Evolutionary conservation across 2,329 filamentous ascomycete species (phyloP), one percentile per base, ranked within the genome.

Genomic region (Nemania diffusa): DNA sequence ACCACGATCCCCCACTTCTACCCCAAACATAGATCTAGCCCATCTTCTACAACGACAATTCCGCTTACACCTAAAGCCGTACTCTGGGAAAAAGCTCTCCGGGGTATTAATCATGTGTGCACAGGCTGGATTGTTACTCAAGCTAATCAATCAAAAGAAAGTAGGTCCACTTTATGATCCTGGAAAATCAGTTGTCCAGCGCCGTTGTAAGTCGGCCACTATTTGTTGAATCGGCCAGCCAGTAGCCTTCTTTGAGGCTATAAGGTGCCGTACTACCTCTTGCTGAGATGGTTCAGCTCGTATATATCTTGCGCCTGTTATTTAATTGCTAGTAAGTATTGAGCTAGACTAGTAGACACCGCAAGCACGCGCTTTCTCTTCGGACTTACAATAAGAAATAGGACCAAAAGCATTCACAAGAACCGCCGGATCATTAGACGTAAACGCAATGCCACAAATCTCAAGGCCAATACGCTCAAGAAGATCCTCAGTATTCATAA

Each of bases 331-430:
- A 17, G 20, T 66, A 7, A 66, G 34, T 22, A 76, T 15, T 17
- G 1, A 1, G 20, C 1, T n/a, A 5, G 3, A 5, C 13, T 17
- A 27, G 5, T 48, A 29, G 22, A 26, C 13, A 50, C 42, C 9
- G 5, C 22, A 48, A 52, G 29, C 46, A 26, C 5, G 11, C 37
- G 44, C 22, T 32, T 42, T 9, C 5, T 26, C 29, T 26, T 9
- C 9, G 3, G 7, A 75, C 79, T 73, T 70, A 83, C 83, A 84
- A 58, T 80, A 84, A 1, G 80, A 76, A 29, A 84, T 83, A 15
- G 83, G 83, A 0, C 83, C 83, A 69, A 85, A 85, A 2, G 81
- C 77, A 65, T 85, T 85, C 3, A 85, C 81, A 5, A 83, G 73
- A 1, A 84, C 82, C 0, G 82, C 72, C 0, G 80, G 74, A 5